Evolutionary conservation across 2,329 filamentous ascomycete genomes (phyloP), one percentile per base, ranked within the genome.

Genomic region (Emydomyces testavorans): DNA sequence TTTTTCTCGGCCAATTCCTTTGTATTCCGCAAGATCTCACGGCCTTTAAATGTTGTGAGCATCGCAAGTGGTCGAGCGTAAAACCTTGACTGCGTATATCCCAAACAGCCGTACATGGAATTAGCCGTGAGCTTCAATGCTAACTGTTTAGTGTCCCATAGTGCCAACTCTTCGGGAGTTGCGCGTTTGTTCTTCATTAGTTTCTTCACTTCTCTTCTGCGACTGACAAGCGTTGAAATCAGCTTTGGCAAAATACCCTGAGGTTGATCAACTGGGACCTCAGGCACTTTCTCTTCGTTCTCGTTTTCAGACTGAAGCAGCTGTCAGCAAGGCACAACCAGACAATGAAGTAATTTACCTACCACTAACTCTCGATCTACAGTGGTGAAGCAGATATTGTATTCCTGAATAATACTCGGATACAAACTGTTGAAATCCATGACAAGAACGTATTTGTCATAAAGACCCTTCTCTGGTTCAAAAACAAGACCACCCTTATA

Each of bases 361-460:
- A 87, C 83, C 57, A 82, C 69, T 52, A 77, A 72, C 34, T 77
- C 73, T 57, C 92, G 77, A 52, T 96, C 85, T 5, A 98, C 88
- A 0, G 93, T 98, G 1, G 92, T 98, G 68, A 98, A 98, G 72
- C 93, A 98, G 57, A 98, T 98, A 67, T 98, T 98, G 71, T 82
- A 98, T 74, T 98, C 93, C 62, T 98, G 93, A 52, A 98, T 98
- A 61, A 98, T 96, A 62, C 87, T 95, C 26, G 92, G 92, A 60
- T 98, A 98, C 53, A 98, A 74, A 58, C 89, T 95, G 76, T 98
- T 98, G 74, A 98, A 98, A 73, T 98, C 92, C 93, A 98, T 98
- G 66, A 98, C 93, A 48, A 98, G 77, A 46, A 98, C 85, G 65
- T 93, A 95, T 68, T 93, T 94, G 75, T 98, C 92, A 62, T 98